These are phyloP conservation scores for Meyerozyma carpophila DNA, from an alignment of 1,139 yeast species.

Conservation along the genomic window DNA sequence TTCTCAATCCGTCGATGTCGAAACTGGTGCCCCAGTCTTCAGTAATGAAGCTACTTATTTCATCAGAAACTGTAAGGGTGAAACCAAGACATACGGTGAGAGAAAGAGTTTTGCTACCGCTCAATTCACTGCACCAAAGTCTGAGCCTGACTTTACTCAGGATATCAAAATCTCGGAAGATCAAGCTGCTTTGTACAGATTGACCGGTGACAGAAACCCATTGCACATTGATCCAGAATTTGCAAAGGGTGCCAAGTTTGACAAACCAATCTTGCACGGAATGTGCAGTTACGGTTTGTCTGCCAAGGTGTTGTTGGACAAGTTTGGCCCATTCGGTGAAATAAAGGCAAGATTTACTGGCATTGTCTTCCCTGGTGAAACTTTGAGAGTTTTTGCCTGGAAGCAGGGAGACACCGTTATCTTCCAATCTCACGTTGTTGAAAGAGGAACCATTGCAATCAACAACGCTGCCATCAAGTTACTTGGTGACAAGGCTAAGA, in stretches of 20 bases:
- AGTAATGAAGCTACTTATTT: slow-evolving; percentile 84
- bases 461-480: slow-evolving; percentile 86
- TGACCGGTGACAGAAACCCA: slow-evolving; percentile 93
- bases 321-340: slow-evolving; percentile 78
- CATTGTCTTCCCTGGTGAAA: slow-evolving; percentile 96
- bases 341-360: slow-evolving; percentile 89
- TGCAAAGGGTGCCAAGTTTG: slow-evolving; percentile 86
- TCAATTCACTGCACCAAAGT: slow-evolving; percentile 61
- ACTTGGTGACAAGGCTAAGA: slow-evolving; percentile 36
- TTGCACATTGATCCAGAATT: slow-evolving; percentile 89
- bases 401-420: slow-evolving; percentile 61
- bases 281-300: slow-evolving; percentile 83
- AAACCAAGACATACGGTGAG: slow-evolving; percentile 43
- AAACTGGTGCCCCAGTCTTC: slow-evolving; percentile 67
- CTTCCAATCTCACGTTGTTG: slow-evolving; percentile 81
- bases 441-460: slow-evolving; percentile 74
- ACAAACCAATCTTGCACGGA: slow-evolving; percentile 88
- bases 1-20: slow-evolving; percentile 61
- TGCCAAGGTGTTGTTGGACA: slow-evolving; percentile 70
- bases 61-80: slow-evolving; percentile 77
- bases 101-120: slow-evolving; percentile 58
- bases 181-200: slow-evolving; percentile 85
- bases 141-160: slow-evolving; percentile 60
- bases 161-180: slow-evolving; percentile 61
- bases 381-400: slow-evolving; percentile 81